Evolutionary conservation across 345 rosid species (phyloP), one percentile per base, ranked within the genome.

Genomic region (Syzygium aromaticum): DNA sequence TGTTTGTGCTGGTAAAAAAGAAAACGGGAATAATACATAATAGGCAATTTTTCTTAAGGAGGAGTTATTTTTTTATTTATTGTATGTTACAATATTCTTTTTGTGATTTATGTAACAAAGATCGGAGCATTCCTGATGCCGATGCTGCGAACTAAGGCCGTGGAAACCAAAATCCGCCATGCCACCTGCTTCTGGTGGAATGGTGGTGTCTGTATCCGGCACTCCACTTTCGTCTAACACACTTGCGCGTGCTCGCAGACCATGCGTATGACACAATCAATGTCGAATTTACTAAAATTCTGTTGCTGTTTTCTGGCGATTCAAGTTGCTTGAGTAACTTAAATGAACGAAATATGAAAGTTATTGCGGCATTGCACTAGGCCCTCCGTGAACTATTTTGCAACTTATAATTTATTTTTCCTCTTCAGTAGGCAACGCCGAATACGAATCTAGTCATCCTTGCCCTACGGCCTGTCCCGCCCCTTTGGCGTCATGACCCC

Each of bases 91-190:
- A 33, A 33, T 67, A 4, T 7, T 33, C 6, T 43, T 33, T 9
- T 38, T 9, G 27, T 33, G 80, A 73, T 73, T 19, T 2, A 67
- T 9, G 13, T 9, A 19, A 33, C 10, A 9, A 33, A 67, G 23
- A 19, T 73, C 1, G 14, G 78, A 67, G 46, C 46, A 33, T 33
- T 17, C 3, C 96, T 92, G 89, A 94, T 91, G 40, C 93, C 97
- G 67, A 96, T 8, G 38, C 98, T 96, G 78, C 95, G 95, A 89
- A 92, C 97, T 87, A 95, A 92, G 63, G 96, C 97, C 96, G 90
- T 90, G 80, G 97, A 93, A 87, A 94, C 97, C 84, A 94, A 93
- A 90, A 89, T 89, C 92, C 92, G 93, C 98, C 97, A 94, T 97
- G 77, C 91, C 91, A 89, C n/a, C n/a, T n/a, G n/a, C 92, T 88